These are phyloP conservation scores for Coemansia umbellata DNA, from an alignment of 192 early-diverging fungal genomes.

Conservation along the genomic window DNA sequence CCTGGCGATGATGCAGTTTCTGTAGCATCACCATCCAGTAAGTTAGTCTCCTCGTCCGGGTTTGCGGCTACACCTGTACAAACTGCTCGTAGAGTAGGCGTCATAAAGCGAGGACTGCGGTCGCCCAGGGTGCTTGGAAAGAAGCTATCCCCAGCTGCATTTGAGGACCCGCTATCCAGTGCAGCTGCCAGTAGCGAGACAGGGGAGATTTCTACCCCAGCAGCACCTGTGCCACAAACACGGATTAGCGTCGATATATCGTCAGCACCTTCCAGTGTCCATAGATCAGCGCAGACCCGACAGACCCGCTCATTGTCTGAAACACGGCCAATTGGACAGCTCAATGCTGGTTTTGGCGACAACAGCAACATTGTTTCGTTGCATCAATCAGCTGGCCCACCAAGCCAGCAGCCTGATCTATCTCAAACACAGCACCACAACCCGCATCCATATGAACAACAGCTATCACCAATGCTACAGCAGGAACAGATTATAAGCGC, in stretches of 20 bases:
- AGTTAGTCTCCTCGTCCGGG: constrained; percentile 1
- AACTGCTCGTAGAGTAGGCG: constrained; percentile 38
- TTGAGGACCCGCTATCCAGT: constrained; percentile 44
- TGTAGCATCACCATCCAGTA: background rate
- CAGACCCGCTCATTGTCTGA: constrained; percentile 46
- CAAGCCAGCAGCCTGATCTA: background rate
- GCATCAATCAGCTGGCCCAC: too few relatives aligned
- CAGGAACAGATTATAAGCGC: constrained; percentile 31
- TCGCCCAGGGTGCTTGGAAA: constrained; percentile 44
- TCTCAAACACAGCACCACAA: constrained; percentile 10
- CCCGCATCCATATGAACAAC: constrained; percentile 48
- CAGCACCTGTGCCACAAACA: background rate
- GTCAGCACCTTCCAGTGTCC: constrained; percentile 1
- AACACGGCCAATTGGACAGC: constrained; percentile 6
- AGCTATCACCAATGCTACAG: constrained; percentile 44
- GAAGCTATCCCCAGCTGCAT: constrained; percentile 33
- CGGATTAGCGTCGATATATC: constrained; percentile 35
- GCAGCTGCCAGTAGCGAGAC: constrained; percentile 19
- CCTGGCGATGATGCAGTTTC: background rate
- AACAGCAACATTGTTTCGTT: background rate
- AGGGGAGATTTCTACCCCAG: background rate
- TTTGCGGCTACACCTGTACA: constrained; percentile 12
- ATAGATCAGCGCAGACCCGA: constrained; percentile 6
- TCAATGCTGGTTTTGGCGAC: background rate
- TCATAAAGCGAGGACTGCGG: constrained; percentile 43